These are phyloP conservation scores for Oemleria cerasiformis DNA, from an alignment of 306 rosid genomes.

Conservation along the genomic window DNA sequence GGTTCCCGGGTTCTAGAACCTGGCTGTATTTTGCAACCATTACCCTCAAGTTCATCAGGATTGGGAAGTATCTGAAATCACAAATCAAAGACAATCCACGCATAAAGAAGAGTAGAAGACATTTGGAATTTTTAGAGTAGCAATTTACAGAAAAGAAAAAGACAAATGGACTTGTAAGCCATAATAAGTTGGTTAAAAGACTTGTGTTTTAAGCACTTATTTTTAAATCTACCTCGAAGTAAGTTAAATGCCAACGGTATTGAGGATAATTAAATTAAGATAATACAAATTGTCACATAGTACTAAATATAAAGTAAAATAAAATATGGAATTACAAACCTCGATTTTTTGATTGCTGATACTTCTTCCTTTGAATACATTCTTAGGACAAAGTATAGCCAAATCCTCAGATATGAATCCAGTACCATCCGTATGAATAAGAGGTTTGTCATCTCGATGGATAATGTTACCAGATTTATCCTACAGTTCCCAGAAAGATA, in stretches of 20 bases:
- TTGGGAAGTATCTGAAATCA: constrained; percentile 28
- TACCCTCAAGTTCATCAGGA: constrained; percentile 31
- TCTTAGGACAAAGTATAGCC: constrained; percentile 48
- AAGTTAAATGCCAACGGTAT: too few relatives aligned
- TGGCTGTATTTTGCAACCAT: constrained; percentile 16
- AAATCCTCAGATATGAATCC: constrained; percentile 75
- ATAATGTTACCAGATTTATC: constrained; percentile 39
- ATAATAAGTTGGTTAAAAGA: too few relatives aligned
- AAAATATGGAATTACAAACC: constrained; percentile 30
- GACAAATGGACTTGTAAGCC: background rate
- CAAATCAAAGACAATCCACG: background rate
- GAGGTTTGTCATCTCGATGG: constrained; percentile 29
- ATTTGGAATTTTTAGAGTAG: background rate
- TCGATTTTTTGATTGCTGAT: constrained; percentile 2
- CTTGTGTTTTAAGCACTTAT: too few relatives aligned
- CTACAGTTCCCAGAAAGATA: constrained; percentile 31
- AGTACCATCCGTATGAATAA: constrained; percentile 71
- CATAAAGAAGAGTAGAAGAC: background rate
- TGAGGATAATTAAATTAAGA: too few relatives aligned
- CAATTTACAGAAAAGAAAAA: background rate
- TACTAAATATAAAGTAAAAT: too few relatives aligned
- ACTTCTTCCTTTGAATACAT: constrained; percentile 34
- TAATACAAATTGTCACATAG: too few relatives aligned
- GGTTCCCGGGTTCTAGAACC: constrained; percentile 35
- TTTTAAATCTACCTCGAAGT: too few relatives aligned